These are phyloP conservation scores for Cladosporium sp. DNA, from an alignment of 2,329 filamentous ascomycete species.

Conservation along the genomic window DNA sequence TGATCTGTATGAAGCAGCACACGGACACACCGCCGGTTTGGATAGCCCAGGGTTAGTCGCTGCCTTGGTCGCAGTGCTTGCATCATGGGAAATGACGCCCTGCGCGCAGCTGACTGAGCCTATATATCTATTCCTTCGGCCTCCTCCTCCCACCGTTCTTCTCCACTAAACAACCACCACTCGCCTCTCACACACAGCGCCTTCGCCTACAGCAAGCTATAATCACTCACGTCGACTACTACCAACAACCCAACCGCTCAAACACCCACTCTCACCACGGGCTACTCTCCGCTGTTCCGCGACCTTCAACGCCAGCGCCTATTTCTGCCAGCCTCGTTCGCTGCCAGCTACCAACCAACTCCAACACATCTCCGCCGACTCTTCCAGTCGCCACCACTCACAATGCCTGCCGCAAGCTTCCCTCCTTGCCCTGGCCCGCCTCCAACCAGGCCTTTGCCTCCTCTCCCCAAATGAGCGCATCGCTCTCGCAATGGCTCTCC, in stretches of 20 bases:
- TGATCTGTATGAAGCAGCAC: constrained; percentile 5
- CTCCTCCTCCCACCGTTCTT: neutral
- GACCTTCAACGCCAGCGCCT: constrained; percentile 12
- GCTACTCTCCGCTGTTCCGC: constrained; percentile 12
- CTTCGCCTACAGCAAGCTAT: neutral
- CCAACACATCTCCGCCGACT: constrained; percentile 2
- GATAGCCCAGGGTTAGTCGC: constrained; percentile 13
- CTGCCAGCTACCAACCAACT: constrained; percentile 3
- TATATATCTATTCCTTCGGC: constrained; percentile 10
- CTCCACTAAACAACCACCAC: neutral
- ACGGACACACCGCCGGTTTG: constrained; percentile 17
- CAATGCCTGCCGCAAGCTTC: constrained; percentile 40
- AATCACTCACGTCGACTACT: neutral
- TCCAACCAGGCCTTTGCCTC: constrained; percentile 45
- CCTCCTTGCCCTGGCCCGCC: constrained; percentile 47
- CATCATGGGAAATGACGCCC: constrained; percentile 24
- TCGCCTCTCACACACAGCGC: neutral
- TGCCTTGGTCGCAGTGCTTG: constrained; percentile 19
- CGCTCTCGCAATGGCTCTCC: neutral
- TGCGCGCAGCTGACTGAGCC: constrained; percentile 3
- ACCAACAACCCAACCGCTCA: neutral
- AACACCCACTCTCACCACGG: neutral
- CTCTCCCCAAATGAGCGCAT: constrained; percentile 32
- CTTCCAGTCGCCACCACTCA: constrained; percentile 15
- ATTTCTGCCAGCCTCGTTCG: constrained; percentile 9